phyloP scores from a whole-genome alignment of 139 green algal species.

The Zygnema circumcarinatum region DNA sequence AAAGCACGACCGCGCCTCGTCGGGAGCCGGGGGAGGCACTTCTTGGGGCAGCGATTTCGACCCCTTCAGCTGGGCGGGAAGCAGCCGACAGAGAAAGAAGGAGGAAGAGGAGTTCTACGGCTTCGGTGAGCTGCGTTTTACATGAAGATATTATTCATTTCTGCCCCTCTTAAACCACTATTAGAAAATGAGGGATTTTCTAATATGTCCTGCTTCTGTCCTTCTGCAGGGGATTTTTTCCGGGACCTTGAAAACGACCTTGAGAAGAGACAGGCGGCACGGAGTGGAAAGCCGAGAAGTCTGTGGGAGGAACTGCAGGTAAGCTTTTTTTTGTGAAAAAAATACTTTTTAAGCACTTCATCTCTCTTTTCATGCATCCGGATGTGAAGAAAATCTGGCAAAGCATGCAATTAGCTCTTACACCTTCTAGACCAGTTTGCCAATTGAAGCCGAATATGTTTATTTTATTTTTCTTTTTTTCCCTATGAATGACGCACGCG shows the following conservation, averaged over 20 bases:
- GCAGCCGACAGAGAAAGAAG: background rate
- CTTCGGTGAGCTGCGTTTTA: constrained; percentile 15
- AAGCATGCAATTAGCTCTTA: too few relatives aligned
- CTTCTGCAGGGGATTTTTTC: constrained; percentile 52
- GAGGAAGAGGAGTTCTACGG: constrained; percentile 47
- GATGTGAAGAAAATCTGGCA: background rate
- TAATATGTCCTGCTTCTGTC: too few relatives aligned
- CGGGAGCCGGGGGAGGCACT: background rate
- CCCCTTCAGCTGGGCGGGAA: constrained; percentile 21
- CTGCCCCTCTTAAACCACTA: background rate
- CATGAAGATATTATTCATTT: background rate
- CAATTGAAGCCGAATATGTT: too few relatives aligned
- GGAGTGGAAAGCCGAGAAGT: constrained; percentile 40
- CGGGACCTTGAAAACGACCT: constrained; percentile 49
- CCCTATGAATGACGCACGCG: background rate
- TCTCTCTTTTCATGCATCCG: background rate
- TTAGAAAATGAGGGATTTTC: background rate
- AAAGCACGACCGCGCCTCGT: background rate
- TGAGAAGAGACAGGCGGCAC: background rate
- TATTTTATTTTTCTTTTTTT: background rate
- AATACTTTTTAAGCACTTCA: too few relatives aligned
- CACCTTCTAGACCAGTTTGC: too few relatives aligned
- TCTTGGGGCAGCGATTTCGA: constrained; percentile 13
- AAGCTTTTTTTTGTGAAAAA: constrained; percentile 22
- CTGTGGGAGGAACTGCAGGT: constrained; percentile 56